Evolutionary conservation across 176 grass and related monocot genomes (phyloP), one percentile per base, ranked within the genome.

Genomic region (Raddia distichophylla): DNA sequence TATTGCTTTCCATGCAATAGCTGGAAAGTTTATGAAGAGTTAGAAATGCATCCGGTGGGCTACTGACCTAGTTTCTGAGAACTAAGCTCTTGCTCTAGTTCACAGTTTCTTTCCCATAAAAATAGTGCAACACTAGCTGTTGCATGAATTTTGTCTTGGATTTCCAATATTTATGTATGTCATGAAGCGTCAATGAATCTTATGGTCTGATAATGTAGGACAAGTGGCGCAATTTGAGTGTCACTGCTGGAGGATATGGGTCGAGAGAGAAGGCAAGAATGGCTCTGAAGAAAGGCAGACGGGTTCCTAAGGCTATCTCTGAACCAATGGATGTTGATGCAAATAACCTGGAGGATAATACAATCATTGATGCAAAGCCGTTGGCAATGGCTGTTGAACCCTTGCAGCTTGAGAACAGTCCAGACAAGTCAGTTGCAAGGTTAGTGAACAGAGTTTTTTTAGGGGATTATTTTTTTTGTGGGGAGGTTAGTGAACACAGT

Each of bases 181-280:
- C 4, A 18, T 43, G 14, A 32, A 75, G 63, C 75, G 59, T 12
- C 11, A 45, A 57, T 45, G 14, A 67, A 66, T 78, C 58, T 78
- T 66, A 67, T 84, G 43, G 50, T 59, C 20, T 48, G 72, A 54
- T 50, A 63, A 42, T 79, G 47, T 76, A 98, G 96, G 96, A 98
- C 75, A 98, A 98, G 58, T 98, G 96, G 96, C 88, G 96, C 53
- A 98, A 98, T 79, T 84, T 98, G 85, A 90, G 86, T 14, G 89
- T 95, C 55, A 95, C 89, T 56, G 92, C 88, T 8, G 79, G 87
- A 82, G 93, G 96, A 61, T 95, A 86, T 67, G 87, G 92, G 33
- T 95, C 96, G 58, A 92, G 90, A 75, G 90, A 93, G 74, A 95
- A 91, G 87, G 82, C 84, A 6, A 91, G 91, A 63, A 64, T 89